These are phyloP conservation scores for Dryadomyces sulphureus DNA, from an alignment of 2,329 filamentous ascomycete species.

Conservation along the genomic window DNA sequence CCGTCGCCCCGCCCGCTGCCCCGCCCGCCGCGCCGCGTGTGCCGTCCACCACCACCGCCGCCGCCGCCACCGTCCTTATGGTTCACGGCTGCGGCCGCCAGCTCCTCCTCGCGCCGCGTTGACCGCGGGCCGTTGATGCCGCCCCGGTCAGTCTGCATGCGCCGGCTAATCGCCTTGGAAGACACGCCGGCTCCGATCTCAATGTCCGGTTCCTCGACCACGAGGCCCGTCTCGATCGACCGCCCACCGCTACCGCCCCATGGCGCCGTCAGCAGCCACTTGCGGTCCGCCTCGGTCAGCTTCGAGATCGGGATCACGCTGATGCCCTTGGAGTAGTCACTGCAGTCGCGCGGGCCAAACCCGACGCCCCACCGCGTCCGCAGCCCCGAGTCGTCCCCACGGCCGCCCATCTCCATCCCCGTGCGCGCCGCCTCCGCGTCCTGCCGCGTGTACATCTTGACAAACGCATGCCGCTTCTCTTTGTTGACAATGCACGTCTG, in stretches of 20 bases:
- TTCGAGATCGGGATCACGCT: conserved; percentile 87
- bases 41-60: conserved; percentile 11
- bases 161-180: conserved; percentile 66
- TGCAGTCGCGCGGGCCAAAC: conserved; percentile 92
- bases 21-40: conserved; percentile 3
- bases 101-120: conserved; percentile 26
- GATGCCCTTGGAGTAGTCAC: conserved; percentile 82
- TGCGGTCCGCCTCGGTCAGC: conserved; percentile 88
- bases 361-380: conserved; percentile 95
- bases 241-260: conserved; percentile 83
- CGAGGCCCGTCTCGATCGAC: conserved; percentile 66
- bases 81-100: neutral
- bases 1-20: conserved; percentile 13
- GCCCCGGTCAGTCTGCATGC: conserved; percentile 55
- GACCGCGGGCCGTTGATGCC: conserved; percentile 51
- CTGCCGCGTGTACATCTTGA: conserved; percentile 88
- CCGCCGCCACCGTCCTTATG: conserved; percentile 9
- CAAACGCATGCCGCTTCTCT: conserved; percentile 95
- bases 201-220: conserved; percentile 94
- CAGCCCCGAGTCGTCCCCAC: conserved; percentile 49
- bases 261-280: conserved; percentile 92
- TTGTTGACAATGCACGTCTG: conserved; percentile 98
- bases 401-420: conserved; percentile 69
- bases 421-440: conserved; percentile 75
- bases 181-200: conserved; percentile 96